Conservation (phyloP, 352 stramenopile genomes). For the Phytophthora kernoviae region DNA sequence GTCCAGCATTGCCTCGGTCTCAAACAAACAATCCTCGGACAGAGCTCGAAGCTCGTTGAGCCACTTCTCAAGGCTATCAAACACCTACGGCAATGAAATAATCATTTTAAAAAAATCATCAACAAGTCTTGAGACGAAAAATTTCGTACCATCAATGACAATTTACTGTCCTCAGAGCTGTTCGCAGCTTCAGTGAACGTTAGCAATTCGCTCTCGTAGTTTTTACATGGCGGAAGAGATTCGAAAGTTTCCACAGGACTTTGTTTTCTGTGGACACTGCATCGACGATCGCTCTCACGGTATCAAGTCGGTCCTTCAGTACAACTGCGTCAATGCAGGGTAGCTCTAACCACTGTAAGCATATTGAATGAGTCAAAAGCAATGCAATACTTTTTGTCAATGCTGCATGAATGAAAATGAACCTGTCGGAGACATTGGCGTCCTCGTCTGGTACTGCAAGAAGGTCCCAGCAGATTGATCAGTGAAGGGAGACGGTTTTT, state of each 20-base stretch:
- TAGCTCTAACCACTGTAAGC: conserved; percentile 27
- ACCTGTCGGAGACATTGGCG: conserved; percentile 25
- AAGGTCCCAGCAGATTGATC: conserved; percentile 23
- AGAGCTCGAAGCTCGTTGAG: conserved; percentile 11
- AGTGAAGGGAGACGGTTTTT: conserved; percentile 22
- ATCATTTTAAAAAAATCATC: background rate
- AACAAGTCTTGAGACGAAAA: background rate
- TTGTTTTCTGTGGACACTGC: background rate
- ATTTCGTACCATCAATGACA: conserved; percentile 17
- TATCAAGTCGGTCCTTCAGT: conserved; percentile 22
- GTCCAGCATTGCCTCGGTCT: background rate
- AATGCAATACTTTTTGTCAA: background rate
- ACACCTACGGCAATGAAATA: conserved; percentile 10
- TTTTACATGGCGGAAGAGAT: conserved; percentile 33
- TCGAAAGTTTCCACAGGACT: conserved; percentile 18
- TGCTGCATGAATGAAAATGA: background rate
- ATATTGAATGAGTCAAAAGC: background rate
- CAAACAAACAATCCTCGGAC: conserved; percentile 6
- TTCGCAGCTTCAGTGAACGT: conserved; percentile 8
- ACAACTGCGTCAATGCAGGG: conserved; percentile 18
- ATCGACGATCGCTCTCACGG: conserved; percentile 24
- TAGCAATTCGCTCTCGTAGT: conserved; percentile 24
- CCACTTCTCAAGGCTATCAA: conserved; percentile 20
- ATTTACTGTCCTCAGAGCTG: conserved; percentile 1
- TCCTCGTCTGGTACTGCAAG: conserved; percentile 32